These are phyloP conservation scores for Lentinus tigrinus DNA, from an alignment of 768 basidiomycete genomes.

Conservation along the genomic window DNA sequence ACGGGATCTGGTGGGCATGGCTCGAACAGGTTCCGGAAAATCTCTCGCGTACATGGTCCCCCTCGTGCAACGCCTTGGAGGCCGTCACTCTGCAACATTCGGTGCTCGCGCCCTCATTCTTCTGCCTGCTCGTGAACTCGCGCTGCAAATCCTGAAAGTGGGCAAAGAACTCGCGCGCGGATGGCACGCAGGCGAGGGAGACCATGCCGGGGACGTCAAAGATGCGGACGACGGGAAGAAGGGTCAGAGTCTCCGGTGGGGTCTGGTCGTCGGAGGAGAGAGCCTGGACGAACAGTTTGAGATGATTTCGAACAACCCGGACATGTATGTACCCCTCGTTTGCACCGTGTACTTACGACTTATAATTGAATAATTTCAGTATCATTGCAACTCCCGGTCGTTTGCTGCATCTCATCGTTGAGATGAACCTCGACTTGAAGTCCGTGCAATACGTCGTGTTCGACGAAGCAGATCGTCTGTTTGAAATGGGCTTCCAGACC, in stretches of 20 bases:
- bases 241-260: constrained; percentile 77
- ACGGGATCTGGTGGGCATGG: constrained; percentile 95
- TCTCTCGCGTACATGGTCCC: constrained; percentile 96
- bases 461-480: constrained; percentile 97
- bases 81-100: constrained; percentile 74
- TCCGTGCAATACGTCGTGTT: constrained; percentile 90
- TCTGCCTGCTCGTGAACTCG: constrained; percentile 91
- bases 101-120: constrained; percentile 87
- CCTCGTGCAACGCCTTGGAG: constrained; percentile 81
- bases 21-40: constrained; percentile 96
- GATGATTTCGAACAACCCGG: constrained; percentile 91
- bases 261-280: constrained; percentile 94
- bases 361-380: constrained; percentile 38
- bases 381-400: constrained; percentile 98
- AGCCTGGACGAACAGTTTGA: constrained; percentile 95
- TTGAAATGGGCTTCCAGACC: constrained; percentile 96
- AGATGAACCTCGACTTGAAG: constrained; percentile 92
- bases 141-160: constrained; percentile 89
- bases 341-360: neutral
- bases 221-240: constrained; percentile 54
- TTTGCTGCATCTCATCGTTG: constrained; percentile 91
- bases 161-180: constrained; percentile 92
- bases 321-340: constrained; percentile 67
- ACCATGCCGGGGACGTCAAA: constrained; percentile 66
- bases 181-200: constrained; percentile 59